phyloP scores from a whole-genome alignment of 345 rosid genomes.

The Boechera retrofracta region DNA sequence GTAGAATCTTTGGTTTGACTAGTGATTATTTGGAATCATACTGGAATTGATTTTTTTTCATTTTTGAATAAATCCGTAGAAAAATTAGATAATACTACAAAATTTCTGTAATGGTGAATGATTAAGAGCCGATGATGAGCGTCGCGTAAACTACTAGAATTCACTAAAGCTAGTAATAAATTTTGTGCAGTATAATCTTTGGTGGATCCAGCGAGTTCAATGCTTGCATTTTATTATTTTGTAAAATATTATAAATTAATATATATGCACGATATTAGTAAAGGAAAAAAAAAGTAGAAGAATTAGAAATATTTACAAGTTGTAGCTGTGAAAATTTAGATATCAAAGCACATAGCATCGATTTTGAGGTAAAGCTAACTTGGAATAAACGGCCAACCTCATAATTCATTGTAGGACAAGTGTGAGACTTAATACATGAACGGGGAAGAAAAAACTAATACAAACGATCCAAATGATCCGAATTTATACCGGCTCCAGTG shows the following conservation, averaged over 20 bases:
- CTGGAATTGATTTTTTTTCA: not conserved
- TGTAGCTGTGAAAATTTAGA: too few species aligned
- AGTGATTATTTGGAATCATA: not conserved
- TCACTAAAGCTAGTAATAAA: not conserved
- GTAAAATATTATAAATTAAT: not conserved
- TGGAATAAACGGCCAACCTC: not conserved
- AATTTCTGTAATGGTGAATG: constrained; percentile 19
- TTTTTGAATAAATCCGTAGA: not conserved
- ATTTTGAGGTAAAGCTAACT: not conserved
- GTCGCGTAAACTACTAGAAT: not conserved
- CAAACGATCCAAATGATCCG: not conserved
- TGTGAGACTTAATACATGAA: not conserved
- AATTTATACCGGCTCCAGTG: not conserved
- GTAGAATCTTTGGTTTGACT: constrained; percentile 9
- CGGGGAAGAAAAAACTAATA: not conserved
- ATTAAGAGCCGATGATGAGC: not conserved
- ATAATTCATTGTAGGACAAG: not conserved
- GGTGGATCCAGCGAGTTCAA: not conserved
- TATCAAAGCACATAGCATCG: not conserved
- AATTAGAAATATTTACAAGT: not conserved
- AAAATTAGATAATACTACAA: not conserved
- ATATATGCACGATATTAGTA: too few species aligned
- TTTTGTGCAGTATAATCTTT: not conserved
- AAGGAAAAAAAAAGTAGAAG: not conserved
- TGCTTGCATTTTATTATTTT: not conserved